Evolutionary conservation across 1,284 basidiomycete genomes (phyloP).

Genomic region (Melampsora larici-populina): DNA sequence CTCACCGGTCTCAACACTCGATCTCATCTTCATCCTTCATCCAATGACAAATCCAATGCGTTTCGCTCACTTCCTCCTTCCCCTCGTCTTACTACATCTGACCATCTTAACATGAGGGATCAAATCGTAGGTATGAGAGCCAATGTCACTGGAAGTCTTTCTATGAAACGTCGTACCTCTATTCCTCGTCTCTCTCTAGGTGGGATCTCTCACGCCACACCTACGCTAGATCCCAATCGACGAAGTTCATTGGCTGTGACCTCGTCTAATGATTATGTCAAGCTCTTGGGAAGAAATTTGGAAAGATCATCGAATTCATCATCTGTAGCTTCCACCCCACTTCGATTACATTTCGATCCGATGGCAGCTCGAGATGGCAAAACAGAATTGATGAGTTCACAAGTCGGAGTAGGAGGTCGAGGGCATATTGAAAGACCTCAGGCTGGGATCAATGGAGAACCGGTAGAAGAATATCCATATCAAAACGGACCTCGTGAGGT

Average conservation of each 20-base stretch:
- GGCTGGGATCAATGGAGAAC: constrained; percentile 2
- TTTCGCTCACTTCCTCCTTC: constrained; percentile 39
- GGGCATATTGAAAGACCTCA: constrained; percentile 38
- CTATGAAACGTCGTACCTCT: constrained; percentile 42
- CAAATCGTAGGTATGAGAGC: constrained; percentile 36
- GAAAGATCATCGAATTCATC: neutral
- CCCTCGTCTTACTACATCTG: constrained; percentile 16
- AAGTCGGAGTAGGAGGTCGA: constrained; percentile 36
- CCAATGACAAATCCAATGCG: neutral
- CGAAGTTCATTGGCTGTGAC: neutral
- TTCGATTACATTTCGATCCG: constrained; percentile 33
- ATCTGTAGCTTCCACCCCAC: constrained; percentile 5
- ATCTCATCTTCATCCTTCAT: neutral
- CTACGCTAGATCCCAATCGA: neutral
- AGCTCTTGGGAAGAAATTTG: constrained; percentile 23
- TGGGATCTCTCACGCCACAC: neutral
- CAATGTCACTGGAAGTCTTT: constrained; percentile 38
- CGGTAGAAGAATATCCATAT: constrained; percentile 62
- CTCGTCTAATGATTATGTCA: constrained; percentile 11
- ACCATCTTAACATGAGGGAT: neutral
- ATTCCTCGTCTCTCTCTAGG: constrained; percentile 30
- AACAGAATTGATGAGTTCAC: constrained; percentile 37
- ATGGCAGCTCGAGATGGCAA: constrained; percentile 22
- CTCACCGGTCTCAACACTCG: neutral
- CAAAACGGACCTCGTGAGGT: constrained; percentile 80